phyloP scores from a whole-genome alignment of 2,329 filamentous ascomycete species.

The Hawksworthiomyces lignivorus region DNA sequence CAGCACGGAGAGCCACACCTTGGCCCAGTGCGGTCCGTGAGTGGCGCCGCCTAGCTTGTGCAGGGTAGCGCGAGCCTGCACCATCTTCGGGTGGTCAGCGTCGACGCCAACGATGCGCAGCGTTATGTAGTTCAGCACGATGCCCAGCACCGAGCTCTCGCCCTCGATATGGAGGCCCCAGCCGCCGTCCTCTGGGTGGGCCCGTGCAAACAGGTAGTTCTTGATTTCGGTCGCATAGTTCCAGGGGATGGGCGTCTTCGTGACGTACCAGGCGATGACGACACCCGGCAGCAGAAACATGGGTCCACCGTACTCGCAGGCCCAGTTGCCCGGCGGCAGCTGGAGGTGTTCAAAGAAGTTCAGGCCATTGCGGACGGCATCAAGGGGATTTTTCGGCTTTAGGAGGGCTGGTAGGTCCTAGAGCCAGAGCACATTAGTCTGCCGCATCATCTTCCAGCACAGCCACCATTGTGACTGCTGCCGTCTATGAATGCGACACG shows the following conservation, averaged over 20 bases:
- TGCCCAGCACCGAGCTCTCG: slow-evolving; percentile 87
- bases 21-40: slow-evolving; percentile 88
- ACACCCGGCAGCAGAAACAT: slow-evolving; percentile 90
- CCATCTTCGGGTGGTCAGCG: slow-evolving; percentile 75
- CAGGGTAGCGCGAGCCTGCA: slow-evolving; percentile 73
- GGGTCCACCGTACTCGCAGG: slow-evolving; percentile 92
- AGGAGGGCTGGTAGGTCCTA: slow-evolving; percentile 70
- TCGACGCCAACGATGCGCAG: slow-evolving; percentile 76
- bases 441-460: too few relatives aligned
- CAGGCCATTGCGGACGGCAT: slow-evolving; percentile 75
- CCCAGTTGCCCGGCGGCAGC: slow-evolving; percentile 86
- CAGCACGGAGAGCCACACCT: slow-evolving; percentile 85
- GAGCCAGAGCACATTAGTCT: too few relatives aligned
- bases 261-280: slow-evolving; percentile 81
- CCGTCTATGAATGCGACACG: too few relatives aligned
- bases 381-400: slow-evolving; percentile 61
- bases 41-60: slow-evolving; percentile 81
- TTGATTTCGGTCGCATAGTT: slow-evolving; percentile 81
- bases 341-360: slow-evolving; percentile 86
- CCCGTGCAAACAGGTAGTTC: slow-evolving; percentile 81
- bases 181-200: slow-evolving; percentile 81
- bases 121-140: slow-evolving; percentile 75
- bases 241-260: slow-evolving; percentile 75
- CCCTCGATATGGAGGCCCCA: slow-evolving; percentile 96
- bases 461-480: too few relatives aligned